phyloP scores from a whole-genome alignment of 2,329 filamentous ascomycete species.

The Ophiostoma ulmi region DNA sequence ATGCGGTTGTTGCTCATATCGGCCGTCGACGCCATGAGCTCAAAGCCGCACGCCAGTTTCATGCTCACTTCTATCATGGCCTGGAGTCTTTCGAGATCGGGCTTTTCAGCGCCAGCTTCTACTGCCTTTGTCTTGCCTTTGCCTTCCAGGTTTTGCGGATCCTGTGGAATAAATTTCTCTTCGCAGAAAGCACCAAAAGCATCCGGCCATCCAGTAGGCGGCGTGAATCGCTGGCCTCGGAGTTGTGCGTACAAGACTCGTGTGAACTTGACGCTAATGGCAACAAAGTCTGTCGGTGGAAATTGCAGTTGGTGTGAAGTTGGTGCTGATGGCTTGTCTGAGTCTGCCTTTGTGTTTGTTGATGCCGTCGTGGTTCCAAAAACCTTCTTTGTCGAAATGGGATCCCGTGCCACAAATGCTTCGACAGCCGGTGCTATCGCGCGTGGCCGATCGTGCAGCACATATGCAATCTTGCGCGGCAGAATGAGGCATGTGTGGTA shows the following conservation, averaged over 20 bases:
- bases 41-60: slow-evolving; percentile 85
- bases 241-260: slow-evolving; percentile 87
- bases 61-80: slow-evolving; percentile 66
- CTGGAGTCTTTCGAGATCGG: slow-evolving; percentile 29
- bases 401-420: slow-evolving; percentile 86
- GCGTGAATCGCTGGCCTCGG: slow-evolving; percentile 74
- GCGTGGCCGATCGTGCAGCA: slow-evolving; percentile 69
- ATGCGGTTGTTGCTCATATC: slow-evolving; percentile 62
- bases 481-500: slow-evolving; percentile 70
- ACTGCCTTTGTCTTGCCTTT: neutral
- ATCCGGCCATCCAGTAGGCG: slow-evolving; percentile 50
- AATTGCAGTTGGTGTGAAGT: slow-evolving; percentile 48
- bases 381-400: slow-evolving; percentile 66
- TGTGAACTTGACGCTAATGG: slow-evolving; percentile 74
- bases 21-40: slow-evolving; percentile 71
- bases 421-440: slow-evolving; percentile 81
- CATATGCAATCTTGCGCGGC: slow-evolving; percentile 73
- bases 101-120: slow-evolving; percentile 25
- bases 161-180: neutral
- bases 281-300: slow-evolving; percentile 72
- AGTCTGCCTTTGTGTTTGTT: neutral
- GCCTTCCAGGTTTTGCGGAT: neutral
- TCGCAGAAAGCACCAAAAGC: slow-evolving; percentile 32
- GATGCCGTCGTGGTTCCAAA: slow-evolving; percentile 31
- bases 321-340: neutral